These are phyloP conservation scores for Penicillium crystallinum DNA, from an alignment of 495 filamentous ascomycete species.

Conservation along the genomic window DNA sequence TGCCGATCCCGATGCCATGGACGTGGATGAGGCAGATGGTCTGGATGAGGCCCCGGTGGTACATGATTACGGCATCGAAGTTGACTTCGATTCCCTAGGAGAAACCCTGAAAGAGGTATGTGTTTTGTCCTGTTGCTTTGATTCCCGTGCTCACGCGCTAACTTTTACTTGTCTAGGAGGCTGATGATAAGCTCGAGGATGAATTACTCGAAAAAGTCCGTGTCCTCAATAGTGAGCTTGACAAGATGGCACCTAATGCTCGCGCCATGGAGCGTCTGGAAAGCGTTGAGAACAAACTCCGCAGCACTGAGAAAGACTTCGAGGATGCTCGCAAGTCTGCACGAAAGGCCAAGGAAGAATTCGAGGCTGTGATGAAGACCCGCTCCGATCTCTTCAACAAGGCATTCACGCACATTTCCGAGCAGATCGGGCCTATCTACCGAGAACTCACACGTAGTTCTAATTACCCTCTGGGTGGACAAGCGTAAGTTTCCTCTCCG, in stretches of 20 bases:
- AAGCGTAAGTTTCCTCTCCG: slow-evolving; percentile 53
- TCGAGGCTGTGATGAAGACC: slow-evolving; percentile 71
- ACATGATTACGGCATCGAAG: slow-evolving; percentile 88
- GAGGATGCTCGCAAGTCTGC: slow-evolving; percentile 71
- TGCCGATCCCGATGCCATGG: slow-evolving; percentile 73
- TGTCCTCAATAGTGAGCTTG: slow-evolving; percentile 68
- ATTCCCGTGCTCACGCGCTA: slow-evolving; percentile 12
- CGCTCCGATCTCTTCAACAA: slow-evolving; percentile 90
- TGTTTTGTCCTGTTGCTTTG: background rate
- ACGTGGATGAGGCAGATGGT: slow-evolving; percentile 65
- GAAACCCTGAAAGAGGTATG: slow-evolving; percentile 77
- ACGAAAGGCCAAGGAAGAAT: slow-evolving; percentile 72
- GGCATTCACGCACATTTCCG: slow-evolving; percentile 90
- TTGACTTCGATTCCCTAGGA: slow-evolving; percentile 82
- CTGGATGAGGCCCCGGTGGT: slow-evolving; percentile 44
- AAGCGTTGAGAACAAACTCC: slow-evolving; percentile 74
- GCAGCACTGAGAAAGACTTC: slow-evolving; percentile 82
- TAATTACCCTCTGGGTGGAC: slow-evolving; percentile 84
- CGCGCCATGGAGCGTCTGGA: slow-evolving; percentile 90
- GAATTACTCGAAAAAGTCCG: slow-evolving; percentile 72
- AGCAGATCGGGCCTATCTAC: slow-evolving; percentile 90
- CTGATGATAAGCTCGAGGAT: slow-evolving; percentile 70
- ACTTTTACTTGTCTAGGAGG: slow-evolving; percentile 48
- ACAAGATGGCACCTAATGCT: slow-evolving; percentile 93
- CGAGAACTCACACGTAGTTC: slow-evolving; percentile 83